These are phyloP conservation scores for Porcisia hertigi DNA, from an alignment of 208 protist species.

Conservation along the genomic window DNA sequence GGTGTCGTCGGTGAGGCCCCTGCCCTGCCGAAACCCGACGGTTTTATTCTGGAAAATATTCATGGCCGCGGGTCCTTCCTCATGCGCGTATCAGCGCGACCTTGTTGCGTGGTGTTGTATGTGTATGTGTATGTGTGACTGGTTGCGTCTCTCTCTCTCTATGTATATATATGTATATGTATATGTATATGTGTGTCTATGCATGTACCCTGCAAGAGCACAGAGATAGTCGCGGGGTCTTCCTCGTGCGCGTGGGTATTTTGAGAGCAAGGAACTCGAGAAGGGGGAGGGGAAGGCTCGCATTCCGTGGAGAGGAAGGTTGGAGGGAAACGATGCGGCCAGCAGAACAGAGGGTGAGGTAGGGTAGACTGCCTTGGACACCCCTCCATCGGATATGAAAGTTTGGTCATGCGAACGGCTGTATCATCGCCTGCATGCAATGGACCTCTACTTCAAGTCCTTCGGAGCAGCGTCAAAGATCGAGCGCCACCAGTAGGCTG, in stretches of 20 bases:
- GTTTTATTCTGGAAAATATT: slow-evolving; percentile 19
- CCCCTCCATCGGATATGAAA: too few species aligned
- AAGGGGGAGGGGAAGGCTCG: background rate
- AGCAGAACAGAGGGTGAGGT: background rate
- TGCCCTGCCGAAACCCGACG: slow-evolving; percentile 25
- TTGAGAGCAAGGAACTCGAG: background rate
- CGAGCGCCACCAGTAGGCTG: too few species aligned
- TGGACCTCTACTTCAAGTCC: too few species aligned
- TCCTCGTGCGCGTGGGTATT: background rate
- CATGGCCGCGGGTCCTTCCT: background rate
- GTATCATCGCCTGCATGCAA: too few species aligned
- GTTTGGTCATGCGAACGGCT: too few species aligned
- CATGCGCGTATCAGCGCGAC: background rate
- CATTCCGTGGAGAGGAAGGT: background rate
- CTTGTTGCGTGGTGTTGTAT: background rate
- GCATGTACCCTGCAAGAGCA: too few species aligned
- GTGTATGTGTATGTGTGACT: too few species aligned
- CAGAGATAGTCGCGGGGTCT: too few species aligned
- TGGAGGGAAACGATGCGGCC: background rate
- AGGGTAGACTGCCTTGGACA: background rate
- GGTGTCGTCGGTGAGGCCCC: slow-evolving; percentile 1
- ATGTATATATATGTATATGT: too few species aligned
- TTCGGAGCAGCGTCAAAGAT: too few species aligned
- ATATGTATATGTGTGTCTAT: background rate
- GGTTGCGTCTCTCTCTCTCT: too few species aligned